phyloP scores from a whole-genome alignment of 768 basidiomycete genomes.

The Pleurotus tuber-regium region DNA sequence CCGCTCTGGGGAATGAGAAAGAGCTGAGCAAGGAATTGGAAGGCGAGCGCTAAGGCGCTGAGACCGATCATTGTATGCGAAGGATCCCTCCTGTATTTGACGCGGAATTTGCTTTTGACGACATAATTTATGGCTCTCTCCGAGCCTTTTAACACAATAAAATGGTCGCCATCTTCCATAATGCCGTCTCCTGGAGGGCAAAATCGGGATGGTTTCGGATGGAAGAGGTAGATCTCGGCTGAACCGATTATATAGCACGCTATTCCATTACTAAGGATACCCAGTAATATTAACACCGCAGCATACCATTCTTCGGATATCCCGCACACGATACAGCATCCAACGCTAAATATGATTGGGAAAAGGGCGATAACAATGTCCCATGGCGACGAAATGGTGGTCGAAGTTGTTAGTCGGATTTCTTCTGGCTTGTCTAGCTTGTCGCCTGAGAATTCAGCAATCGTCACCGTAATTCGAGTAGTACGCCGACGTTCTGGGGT shows the following conservation, averaged over 20 bases:
- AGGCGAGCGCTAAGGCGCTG: conserved; percentile 24
- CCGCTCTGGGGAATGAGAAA: conserved; percentile 31
- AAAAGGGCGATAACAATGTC: not conserved
- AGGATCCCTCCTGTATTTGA: conserved; percentile 16
- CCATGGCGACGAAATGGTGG: not conserved
- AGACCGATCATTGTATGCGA: conserved; percentile 21
- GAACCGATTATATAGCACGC: conserved; percentile 28
- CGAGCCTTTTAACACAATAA: conserved; percentile 24
- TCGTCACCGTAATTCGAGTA: conserved; percentile 13
- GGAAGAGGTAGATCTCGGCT: conserved; percentile 19
- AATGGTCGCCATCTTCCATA: conserved; percentile 16
- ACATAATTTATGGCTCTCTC: conserved; percentile 23
- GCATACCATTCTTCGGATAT: conserved; percentile 26
- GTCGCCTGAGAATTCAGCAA: conserved; percentile 16
- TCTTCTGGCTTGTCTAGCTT: too few species aligned
- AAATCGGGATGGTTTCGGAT: conserved; percentile 15
- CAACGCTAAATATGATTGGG: not conserved
- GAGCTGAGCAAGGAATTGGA: conserved; percentile 32
- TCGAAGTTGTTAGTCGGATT: too few species aligned
- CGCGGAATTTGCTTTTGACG: conserved; percentile 22
- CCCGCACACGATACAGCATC: conserved; percentile 19
- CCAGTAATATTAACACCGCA: conserved; percentile 29
- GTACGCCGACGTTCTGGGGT: not conserved
- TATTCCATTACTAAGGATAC: conserved; percentile 30
- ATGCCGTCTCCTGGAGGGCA: conserved; percentile 27